Evolutionary conservation across 192 early-diverging fungal species (phyloP), one percentile per base, ranked within the genome.

Genomic region (Hyaloraphidium curvatum): DNA sequence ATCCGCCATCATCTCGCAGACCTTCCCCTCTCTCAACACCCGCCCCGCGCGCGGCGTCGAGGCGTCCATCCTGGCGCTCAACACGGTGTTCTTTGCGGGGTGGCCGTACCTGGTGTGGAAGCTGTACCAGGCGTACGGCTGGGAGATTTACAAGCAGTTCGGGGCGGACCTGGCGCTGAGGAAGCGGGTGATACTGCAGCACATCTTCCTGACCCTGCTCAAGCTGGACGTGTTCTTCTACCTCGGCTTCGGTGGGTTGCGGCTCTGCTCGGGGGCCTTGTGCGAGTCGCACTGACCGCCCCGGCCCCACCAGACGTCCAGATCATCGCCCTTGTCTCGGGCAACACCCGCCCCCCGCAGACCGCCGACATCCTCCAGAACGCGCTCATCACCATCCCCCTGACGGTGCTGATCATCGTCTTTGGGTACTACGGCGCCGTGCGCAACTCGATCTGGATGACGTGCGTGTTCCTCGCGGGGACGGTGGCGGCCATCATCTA

Each of bases 141-240:
- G 74, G 74, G 64, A 53, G 17, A 62, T 72, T 7, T 77, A 69
- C 57, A 77, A 77, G 59, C 62, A 72, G 40, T 58, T 77, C 22
- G 74, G 74, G 14, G 74, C 74, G 1, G 74, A 77, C 51, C 59
- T 77, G 17, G 39, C 51, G 25, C 65, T 77, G 0, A 51, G 63
- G 39, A 62, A 71, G 28, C 68, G 67, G 9, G 61, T 77, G 28
- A 68, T 55, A 31, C 26, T 72, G 28, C 86, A 85, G 62, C 82
- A 87, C 41, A 76, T 90, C 53, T 86, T 86, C 54, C 57, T 90
- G 48, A 66, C 85, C 52, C 63, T 87, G 13, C 65, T 90, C 31
- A 90, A 90, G 62, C 53, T 87, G 13, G 84, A 87, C 43, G 62
- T 87, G 0, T 89, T 86, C 66, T 90, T 90, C 67, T 85, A 86